Evolutionary conservation across 2,329 filamentous ascomycete genomes (phyloP).

Genomic region (Arachnopeziza araneosa): DNA sequence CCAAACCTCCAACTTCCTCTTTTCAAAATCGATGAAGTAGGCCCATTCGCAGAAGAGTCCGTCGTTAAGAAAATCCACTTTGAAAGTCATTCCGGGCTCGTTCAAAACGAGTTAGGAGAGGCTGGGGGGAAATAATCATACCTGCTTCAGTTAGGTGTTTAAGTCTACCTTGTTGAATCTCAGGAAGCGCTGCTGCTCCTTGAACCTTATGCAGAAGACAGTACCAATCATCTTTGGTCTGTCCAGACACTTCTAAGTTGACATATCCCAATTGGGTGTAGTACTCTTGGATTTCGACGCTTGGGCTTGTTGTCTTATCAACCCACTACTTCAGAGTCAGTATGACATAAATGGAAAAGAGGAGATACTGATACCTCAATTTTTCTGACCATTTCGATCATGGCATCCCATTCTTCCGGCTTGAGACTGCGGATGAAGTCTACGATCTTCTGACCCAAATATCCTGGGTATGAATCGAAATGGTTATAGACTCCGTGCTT

Average conservation of each 20-base stretch:
- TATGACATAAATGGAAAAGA: not conserved
- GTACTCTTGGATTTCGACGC: not conserved
- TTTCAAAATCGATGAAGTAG: constrained; percentile 4
- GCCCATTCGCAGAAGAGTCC: not conserved
- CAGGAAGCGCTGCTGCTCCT: constrained; percentile 2
- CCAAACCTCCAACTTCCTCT: constrained; percentile 1
- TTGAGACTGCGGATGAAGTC: constrained; percentile 4
- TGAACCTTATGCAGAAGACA: constrained; percentile 6
- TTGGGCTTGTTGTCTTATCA: not conserved
- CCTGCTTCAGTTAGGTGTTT: constrained; percentile 7
- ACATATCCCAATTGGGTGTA: not conserved
- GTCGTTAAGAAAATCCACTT: not conserved
- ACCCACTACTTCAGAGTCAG: not conserved
- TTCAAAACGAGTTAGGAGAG: not conserved
- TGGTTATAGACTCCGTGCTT: constrained; percentile 7
- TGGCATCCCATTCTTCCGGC: constrained; percentile 1
- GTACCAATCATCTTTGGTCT: constrained; percentile 2
- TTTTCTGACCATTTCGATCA: constrained; percentile 1
- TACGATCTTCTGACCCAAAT: constrained; percentile 7
- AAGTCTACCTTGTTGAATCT: constrained; percentile 9
- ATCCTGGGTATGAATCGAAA: constrained; percentile 6
- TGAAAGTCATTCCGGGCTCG: not conserved
- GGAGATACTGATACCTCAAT: not conserved
- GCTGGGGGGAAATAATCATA: not conserved
- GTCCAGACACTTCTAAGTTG: not conserved